Evolutionary conservation across 257 asterid genomes (phyloP).

Genomic region (Solanum phureja): DNA sequence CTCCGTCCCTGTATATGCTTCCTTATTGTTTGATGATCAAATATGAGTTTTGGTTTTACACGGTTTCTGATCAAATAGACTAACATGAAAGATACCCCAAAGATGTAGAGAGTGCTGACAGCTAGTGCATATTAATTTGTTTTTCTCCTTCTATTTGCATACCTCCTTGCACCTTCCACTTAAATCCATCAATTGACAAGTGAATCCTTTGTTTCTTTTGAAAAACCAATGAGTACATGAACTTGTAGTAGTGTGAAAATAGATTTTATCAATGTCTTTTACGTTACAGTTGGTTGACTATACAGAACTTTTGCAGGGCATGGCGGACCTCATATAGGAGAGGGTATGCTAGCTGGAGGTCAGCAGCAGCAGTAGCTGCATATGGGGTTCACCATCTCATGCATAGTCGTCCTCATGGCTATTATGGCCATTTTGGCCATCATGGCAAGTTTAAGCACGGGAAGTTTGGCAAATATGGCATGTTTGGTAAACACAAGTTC

Average conservation of each 20-base stretch:
- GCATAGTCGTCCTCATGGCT: constrained; percentile 40
- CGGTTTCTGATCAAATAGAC: too few relatives aligned
- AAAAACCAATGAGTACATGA: background rate
- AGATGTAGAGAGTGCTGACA: too few relatives aligned
- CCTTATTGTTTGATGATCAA: too few relatives aligned
- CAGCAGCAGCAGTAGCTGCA: constrained; percentile 78
- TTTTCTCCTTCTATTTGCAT: too few relatives aligned
- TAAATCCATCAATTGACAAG: background rate
- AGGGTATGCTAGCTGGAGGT: constrained; percentile 72
- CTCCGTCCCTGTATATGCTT: too few relatives aligned
- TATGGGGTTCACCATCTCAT: constrained; percentile 75
- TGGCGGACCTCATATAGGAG: constrained; percentile 32
- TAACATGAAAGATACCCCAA: too few relatives aligned
- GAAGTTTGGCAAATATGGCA: constrained; percentile 17
- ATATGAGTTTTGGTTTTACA: too few relatives aligned
- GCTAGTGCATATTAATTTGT: too few relatives aligned
- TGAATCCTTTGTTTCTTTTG: background rate
- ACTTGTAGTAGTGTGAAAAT: background rate
- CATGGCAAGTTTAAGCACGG: constrained; percentile 71
- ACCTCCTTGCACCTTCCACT: background rate
- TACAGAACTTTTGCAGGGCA: constrained; percentile 31
- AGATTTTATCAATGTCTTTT: background rate
- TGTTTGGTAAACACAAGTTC: constrained; percentile 9
- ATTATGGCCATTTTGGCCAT: constrained; percentile 46
- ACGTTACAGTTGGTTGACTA: background rate